Evolutionary conservation across 257 asterid genomes (phyloP), one percentile per base, ranked within the genome.

Genomic region (Rehmannia glutinosa): DNA sequence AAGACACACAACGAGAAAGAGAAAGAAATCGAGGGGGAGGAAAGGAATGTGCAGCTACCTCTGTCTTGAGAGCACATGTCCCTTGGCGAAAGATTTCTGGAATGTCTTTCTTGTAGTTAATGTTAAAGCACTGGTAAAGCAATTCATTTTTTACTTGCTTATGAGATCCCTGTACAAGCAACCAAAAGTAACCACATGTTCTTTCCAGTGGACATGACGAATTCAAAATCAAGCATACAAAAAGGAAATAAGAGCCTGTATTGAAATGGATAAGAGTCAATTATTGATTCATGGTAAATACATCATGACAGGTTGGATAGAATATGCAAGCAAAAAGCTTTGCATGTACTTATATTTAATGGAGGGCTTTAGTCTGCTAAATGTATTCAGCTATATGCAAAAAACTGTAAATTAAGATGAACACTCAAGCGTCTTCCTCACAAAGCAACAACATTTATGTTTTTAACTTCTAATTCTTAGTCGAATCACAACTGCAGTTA

Each of bases 21-120:
- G 46, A 23, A 1, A 6, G 16, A 42, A 39, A 38, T 46, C 8
- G 20, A 16, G 10, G 25, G 46, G 39, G 59, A 21, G 41, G 28
- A 47, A 45, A 32, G 39, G 59, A 67, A 58, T 7, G 54, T 68
- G 52, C n/a, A 63, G 45, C 54, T 60, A 87, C 95, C 88, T 89
- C 84, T 64, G 76, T 80, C 82, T 85, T 84, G 63, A 90, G 66
- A 71, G 69, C 79, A 73, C 96, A 90, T 61, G 98, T 87, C 38
- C 97, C 97, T 77, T 92, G 98, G 77, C 98, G 96, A 78, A 90
- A 83, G 35, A 87, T 82, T 56, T 66, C 84, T 3, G 88, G 92
- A 66, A 92, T 80, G 61, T 82, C 83, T 27, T 81, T 81, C 73
- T 81, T 90, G 81, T 90, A 93, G 77, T 93, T 90, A 46, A 90